A percentile compares a stretch with the other conserved stretches of the same genome.
Conservation (phyloP, 805 yeast species). For the Candida krabiensis region DNA sequence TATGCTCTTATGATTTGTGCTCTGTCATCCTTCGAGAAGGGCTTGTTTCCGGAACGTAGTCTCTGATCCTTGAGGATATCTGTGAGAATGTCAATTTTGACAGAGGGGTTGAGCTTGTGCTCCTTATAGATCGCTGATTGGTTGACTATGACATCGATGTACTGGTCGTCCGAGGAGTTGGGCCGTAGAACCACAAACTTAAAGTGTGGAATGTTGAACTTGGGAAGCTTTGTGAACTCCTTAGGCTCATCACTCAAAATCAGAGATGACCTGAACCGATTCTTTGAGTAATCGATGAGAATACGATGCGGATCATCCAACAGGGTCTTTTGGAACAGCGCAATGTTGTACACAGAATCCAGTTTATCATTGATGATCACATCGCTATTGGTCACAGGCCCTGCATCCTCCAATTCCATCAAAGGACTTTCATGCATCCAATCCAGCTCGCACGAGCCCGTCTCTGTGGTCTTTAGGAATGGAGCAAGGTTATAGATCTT, state of each 20-base stretch:
- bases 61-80: constrained; percentile 29
- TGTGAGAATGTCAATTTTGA: constrained; percentile 40
- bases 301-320: constrained; percentile 63
- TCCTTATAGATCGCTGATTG: constrained; percentile 56
- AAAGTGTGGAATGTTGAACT: constrained; percentile 26
- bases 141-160: constrained; percentile 42
- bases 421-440: constrained; percentile 13
- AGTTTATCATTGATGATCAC: constrained; percentile 39
- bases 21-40: constrained; percentile 40
- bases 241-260: constrained; percentile 52
- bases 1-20: constrained; percentile 47
- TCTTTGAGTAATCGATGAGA: constrained; percentile 63
- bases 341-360: constrained; percentile 54
- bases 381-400: constrained; percentile 10
- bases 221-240: constrained; percentile 33
- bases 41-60: not conserved
- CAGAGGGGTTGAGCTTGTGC: constrained; percentile 43
- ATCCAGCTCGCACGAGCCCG: constrained; percentile 27
- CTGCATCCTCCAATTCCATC: constrained; percentile 4
- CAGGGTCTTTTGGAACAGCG: constrained; percentile 41
- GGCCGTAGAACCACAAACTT: constrained; percentile 41
- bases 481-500: constrained; percentile 42
- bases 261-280: constrained; percentile 62
- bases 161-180: constrained; percentile 43
- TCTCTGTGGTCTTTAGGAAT: constrained; percentile 36